Evolutionary conservation across 768 basidiomycete genomes (phyloP).

Genomic region (Mycena crocata): DNA sequence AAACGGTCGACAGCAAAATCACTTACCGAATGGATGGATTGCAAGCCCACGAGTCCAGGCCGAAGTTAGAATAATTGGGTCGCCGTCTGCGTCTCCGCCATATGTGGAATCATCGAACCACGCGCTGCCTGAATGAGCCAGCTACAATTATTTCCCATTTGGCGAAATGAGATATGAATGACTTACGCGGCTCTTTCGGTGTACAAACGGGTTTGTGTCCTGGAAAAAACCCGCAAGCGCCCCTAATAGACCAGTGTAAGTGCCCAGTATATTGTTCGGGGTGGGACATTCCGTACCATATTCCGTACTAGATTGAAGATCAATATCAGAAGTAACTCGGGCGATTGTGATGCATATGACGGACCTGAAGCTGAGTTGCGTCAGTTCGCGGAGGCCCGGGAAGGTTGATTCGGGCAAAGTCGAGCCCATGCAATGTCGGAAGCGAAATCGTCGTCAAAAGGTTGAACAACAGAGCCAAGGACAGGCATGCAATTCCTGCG

Average conservation of each 20-base stretch:
- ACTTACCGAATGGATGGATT: slow-evolving; percentile 30
- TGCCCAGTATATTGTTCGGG: neutral
- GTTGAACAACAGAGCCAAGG: slow-evolving; percentile 20
- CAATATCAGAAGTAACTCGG: neutral
- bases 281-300: neutral
- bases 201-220: neutral
- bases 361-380: neutral
- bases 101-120: neutral
- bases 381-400: neutral
- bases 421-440: slow-evolving; percentile 14
- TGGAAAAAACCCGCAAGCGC: neutral
- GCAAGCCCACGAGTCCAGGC: slow-evolving; percentile 31
- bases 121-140: no score
- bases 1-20: neutral
- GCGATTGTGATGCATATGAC: neutral
- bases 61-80: neutral
- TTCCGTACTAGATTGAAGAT: slow-evolving; percentile 7
- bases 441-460: slow-evolving; percentile 25
- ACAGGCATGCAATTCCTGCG: slow-evolving; percentile 20
- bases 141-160: no score
- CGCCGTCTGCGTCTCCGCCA: neutral
- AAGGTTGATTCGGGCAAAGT: slow-evolving; percentile 10
- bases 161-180: no score
- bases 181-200: no score
- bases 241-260: neutral